Conservation (phyloP, 805 yeast genomes). For the Wickerhamomyces alni region DNA sequence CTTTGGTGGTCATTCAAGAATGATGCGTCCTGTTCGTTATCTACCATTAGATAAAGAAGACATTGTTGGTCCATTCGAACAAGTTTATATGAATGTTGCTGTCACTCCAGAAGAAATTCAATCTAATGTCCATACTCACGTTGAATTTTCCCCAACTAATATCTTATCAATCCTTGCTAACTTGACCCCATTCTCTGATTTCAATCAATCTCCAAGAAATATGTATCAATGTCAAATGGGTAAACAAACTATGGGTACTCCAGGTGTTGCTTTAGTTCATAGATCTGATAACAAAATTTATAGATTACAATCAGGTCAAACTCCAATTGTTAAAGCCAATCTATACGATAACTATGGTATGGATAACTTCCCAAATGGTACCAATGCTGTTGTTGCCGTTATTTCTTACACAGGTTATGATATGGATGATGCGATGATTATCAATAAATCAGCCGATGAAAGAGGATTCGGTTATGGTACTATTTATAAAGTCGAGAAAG, state of each 20-base stretch:
- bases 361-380: conserved; percentile 98
- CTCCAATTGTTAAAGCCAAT: conserved; percentile 93
- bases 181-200: conserved; percentile 96
- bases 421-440: conserved; percentile 99
- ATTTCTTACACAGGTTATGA: conserved; percentile 98
- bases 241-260: conserved; percentile 99
- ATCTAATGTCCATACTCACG: conserved; percentile 78
- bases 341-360: conserved; percentile 93
- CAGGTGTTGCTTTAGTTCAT: conserved; percentile 90
- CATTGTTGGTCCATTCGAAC: conserved; percentile 95
- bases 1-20: conserved; percentile 89
- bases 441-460: conserved; percentile 95
- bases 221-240: conserved; percentile 99
- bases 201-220: conserved; percentile 98
- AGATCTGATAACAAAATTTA: conserved; percentile 94
- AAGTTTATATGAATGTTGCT: conserved; percentile 94
- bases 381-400: conserved; percentile 97
- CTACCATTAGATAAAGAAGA: conserved; percentile 80
- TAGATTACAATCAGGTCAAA: conserved; percentile 90
- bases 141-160: conserved; percentile 92
- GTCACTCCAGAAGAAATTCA: conserved; percentile 90
- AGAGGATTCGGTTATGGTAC: conserved; percentile 98
- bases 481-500: conserved; percentile 89
- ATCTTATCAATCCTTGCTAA: conserved; percentile 92
- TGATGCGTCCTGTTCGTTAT: conserved; percentile 94